These are phyloP conservation scores for Botrytis porri DNA, from an alignment of 2,329 filamentous ascomycete genomes.

Conservation along the genomic window DNA sequence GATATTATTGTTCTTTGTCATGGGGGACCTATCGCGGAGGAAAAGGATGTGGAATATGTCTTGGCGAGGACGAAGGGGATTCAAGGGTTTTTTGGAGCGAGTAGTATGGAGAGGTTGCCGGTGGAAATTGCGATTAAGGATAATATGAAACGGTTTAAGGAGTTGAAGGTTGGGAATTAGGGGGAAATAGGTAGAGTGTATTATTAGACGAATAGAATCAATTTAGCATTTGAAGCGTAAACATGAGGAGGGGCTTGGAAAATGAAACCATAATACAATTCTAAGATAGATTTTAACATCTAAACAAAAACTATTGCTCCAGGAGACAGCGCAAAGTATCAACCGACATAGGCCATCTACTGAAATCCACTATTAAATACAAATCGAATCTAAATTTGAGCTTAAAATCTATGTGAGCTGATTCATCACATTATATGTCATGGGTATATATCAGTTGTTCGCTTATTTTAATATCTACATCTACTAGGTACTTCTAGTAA, in stretches of 20 bases:
- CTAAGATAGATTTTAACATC: too few relatives aligned
- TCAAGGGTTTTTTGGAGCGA: slow-evolving; percentile 72
- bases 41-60: slow-evolving; percentile 62
- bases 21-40: slow-evolving; percentile 64
- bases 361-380: background rate
- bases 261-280: too few relatives aligned
- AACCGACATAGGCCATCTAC: background rate
- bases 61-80: slow-evolving; percentile 58
- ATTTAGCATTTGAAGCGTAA: background rate
- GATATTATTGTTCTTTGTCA: slow-evolving; percentile 68
- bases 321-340: background rate
- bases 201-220: background rate
- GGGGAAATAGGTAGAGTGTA: background rate
- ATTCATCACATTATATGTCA: background rate
- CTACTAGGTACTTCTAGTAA: background rate
- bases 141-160: slow-evolving; percentile 54
- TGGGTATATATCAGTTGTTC: background rate
- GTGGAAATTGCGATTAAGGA: slow-evolving; percentile 64
- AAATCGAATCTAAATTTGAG: background rate
- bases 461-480: background rate
- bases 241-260: background rate
- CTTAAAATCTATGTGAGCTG: background rate
- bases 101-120: slow-evolving; percentile 66
- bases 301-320: background rate
- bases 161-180: slow-evolving; percentile 13